Evolutionary conservation across 257 asterid genomes (phyloP).

Genomic region (Henckelia pumila): DNA sequence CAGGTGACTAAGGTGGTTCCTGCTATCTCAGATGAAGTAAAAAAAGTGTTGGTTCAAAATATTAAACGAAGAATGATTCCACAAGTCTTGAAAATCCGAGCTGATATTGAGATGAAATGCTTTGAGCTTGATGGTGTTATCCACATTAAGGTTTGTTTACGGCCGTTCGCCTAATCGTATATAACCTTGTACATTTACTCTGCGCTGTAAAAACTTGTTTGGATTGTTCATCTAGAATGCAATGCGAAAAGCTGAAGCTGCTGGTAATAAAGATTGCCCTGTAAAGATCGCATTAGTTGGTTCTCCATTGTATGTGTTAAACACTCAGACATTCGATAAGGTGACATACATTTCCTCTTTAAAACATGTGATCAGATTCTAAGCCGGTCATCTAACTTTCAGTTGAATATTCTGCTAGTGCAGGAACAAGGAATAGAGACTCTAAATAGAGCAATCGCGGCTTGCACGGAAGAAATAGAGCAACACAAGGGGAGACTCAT

Average conservation of each 20-base stretch:
- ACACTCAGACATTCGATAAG: background rate
- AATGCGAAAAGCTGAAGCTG: background rate
- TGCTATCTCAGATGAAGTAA: slow-evolving; percentile 42
- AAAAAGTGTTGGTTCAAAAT: slow-evolving; percentile 37
- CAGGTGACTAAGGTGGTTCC: slow-evolving; percentile 38
- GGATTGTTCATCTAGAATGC: background rate
- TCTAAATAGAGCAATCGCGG: background rate
- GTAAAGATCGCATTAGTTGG: background rate
- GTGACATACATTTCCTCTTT: background rate
- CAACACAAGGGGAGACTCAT: background rate
- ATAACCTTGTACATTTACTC: background rate
- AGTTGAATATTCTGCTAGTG: background rate
- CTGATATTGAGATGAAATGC: slow-evolving; percentile 46
- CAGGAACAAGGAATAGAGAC: slow-evolving; percentile 2
- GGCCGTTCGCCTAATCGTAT: background rate
- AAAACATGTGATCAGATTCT: background rate
- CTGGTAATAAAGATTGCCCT: background rate
- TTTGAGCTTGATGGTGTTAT: slow-evolving; percentile 55
- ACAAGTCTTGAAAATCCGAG: slow-evolving; percentile 43
- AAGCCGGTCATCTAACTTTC: background rate
- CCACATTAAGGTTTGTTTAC: slow-evolving; percentile 39
- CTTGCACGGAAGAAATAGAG: slow-evolving; percentile 6
- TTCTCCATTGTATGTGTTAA: background rate
- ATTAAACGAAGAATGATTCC: slow-evolving; percentile 50
- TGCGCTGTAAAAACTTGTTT: background rate